These are phyloP conservation scores for Corynascus novoguineensis DNA, from an alignment of 495 filamentous ascomycete species.

Conservation along the genomic window DNA sequence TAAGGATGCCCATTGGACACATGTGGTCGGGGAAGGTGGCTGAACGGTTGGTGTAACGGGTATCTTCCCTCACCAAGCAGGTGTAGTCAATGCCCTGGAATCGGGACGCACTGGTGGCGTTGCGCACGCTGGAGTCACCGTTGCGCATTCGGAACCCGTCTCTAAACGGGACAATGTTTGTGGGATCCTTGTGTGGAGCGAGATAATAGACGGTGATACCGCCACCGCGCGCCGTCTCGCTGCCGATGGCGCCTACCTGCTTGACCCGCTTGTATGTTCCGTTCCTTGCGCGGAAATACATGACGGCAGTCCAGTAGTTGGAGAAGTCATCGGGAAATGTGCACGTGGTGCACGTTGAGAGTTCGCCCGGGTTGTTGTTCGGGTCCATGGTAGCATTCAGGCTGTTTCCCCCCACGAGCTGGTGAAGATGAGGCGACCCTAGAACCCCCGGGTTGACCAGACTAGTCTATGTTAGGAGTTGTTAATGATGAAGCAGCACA, in stretches of 20 bases:
- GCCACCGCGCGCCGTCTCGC: background rate
- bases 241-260: background rate
- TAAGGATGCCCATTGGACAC: background rate
- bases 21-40: background rate
- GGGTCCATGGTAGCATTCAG: slow-evolving; percentile 1
- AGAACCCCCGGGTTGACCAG: background rate
- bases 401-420: background rate
- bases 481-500: background rate
- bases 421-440: background rate
- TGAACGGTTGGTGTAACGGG: background rate
- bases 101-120: background rate
- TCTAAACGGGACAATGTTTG: background rate
- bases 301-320: slow-evolving; percentile 4
- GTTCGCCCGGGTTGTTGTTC: background rate
- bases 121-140: background rate
- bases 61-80: background rate
- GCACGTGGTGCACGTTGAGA: background rate
- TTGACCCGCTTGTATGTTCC: background rate
- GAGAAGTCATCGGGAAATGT: background rate
- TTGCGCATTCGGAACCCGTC: background rate
- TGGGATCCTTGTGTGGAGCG: background rate
- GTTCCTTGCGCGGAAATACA: background rate
- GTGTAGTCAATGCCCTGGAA: slow-evolving; percentile 1
- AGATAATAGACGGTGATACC: background rate
- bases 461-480: background rate